Evolutionary conservation across 78 protist species (phyloP).

Genomic region (Thecamonas trahens): DNA sequence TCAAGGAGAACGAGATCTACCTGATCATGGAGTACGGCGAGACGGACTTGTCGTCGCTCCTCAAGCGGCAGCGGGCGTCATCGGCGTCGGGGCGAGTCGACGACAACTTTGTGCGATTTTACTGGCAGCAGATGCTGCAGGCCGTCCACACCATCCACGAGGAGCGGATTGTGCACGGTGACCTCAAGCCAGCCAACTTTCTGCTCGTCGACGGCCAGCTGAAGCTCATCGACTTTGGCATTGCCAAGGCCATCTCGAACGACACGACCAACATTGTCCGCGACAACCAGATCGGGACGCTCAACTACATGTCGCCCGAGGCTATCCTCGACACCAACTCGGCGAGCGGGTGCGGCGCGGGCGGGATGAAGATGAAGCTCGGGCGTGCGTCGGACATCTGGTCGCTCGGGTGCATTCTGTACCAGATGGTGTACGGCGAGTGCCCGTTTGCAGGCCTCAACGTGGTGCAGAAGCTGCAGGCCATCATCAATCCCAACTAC

Average conservation of each 20-base stretch:
- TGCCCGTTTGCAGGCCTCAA: constrained; percentile 61
- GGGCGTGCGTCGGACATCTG: constrained; percentile 82
- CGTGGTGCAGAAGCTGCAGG: constrained; percentile 29
- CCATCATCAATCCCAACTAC: constrained; percentile 41
- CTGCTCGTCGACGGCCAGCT: constrained; percentile 77
- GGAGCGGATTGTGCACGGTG: constrained; percentile 82
- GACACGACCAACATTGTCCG: constrained; percentile 74
- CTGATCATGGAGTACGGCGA: constrained; percentile 87
- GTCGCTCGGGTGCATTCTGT: constrained; percentile 90
- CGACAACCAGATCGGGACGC: constrained; percentile 83
- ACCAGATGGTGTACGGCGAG: constrained; percentile 73
- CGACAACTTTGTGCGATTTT: constrained; percentile 55
- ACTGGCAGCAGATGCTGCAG: constrained; percentile 81
- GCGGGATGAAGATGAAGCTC: constrained; percentile 7
- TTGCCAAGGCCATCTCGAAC: constrained; percentile 66
- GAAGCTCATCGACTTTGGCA: constrained; percentile 96
- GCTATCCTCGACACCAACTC: constrained; percentile 37
- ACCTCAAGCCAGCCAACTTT: constrained; percentile 95
- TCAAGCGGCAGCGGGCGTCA: constrained; percentile 15
- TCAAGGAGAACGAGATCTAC: constrained; percentile 3
- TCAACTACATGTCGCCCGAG: constrained; percentile 96
- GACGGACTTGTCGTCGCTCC: constrained; percentile 49
- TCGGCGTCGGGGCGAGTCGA: constrained; percentile 5
- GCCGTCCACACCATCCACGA: constrained; percentile 80
- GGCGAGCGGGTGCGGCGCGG: neutral